Evolutionary conservation across 2,329 filamentous ascomycete genomes (phyloP).

Genomic region (Samsoniella hepiali): DNA sequence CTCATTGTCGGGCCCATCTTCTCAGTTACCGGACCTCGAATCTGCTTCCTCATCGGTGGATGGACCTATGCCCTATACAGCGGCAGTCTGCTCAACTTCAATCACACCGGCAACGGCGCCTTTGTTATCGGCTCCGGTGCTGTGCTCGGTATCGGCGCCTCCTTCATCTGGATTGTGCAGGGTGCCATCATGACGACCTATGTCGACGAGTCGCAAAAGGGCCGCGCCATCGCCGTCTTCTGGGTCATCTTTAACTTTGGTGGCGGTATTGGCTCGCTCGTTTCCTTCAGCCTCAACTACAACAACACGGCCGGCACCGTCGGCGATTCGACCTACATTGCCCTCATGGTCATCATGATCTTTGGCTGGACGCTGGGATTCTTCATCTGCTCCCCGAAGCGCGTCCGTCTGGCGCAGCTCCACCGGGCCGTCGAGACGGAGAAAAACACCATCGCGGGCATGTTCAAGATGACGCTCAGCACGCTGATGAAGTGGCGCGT

Average conservation of each 20-base stretch:
- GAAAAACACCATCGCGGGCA: constrained; percentile 36
- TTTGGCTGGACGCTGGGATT: constrained; percentile 46
- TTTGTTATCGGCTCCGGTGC: constrained; percentile 45
- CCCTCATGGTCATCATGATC: constrained; percentile 46
- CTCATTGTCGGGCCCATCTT: constrained; percentile 45
- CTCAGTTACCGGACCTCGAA: constrained; percentile 39
- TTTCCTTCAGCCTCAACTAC: constrained; percentile 43
- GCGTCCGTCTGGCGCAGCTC: constrained; percentile 38
- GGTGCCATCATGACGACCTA: constrained; percentile 49
- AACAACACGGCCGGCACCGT: constrained; percentile 41
- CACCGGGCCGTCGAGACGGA: constrained; percentile 36
- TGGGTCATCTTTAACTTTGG: constrained; percentile 47
- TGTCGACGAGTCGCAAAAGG: constrained; percentile 40
- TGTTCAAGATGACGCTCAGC: constrained; percentile 35
- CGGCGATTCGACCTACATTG: constrained; percentile 48
- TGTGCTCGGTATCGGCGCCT: constrained; percentile 43
- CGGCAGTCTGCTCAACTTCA: constrained; percentile 43
- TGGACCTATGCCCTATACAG: constrained; percentile 46
- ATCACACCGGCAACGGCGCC: constrained; percentile 36
- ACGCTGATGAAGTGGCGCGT: constrained; percentile 44
- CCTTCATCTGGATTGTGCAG: constrained; percentile 45
- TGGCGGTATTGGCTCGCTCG: constrained; percentile 42
- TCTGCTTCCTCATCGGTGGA: constrained; percentile 42
- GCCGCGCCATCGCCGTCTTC: constrained; percentile 41
- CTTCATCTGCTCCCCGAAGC: constrained; percentile 46